Evolutionary conservation across 225 moss, liverwort and hornwort genomes (phyloP), one percentile per base, ranked within the genome.

Genomic region (Bryum argenteum): DNA sequence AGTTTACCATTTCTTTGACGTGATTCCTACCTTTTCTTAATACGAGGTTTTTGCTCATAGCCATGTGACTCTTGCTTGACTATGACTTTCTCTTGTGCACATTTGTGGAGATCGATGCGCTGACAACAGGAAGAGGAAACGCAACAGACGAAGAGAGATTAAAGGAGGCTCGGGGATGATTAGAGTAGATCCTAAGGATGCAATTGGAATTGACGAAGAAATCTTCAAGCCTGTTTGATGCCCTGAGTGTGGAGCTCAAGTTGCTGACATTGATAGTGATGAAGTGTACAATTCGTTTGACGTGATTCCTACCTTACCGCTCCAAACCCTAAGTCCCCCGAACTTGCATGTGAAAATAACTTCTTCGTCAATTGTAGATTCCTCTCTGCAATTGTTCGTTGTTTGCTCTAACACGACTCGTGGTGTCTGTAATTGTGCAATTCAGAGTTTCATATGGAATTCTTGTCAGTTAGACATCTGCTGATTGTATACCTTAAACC

Each of bases 241-340:
- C 39, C 67, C 73, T 11, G 86, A 89, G 63, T 96, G 96, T 79
- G 82, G 86, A 38, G 89, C 88, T 56, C 81, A 90, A 52, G 90
- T 96, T 62, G 96, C 87, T 63, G 84, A 91, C n/a, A 41, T 91
- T 72, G 96, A 93, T 71, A 80, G 75, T 64, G 96, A 91, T 56
- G 93, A 96, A 79, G 82, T 96, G 23, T 93, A 89, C 77, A 93
- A 96, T 78, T 96, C 93, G 43, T 91, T 89, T 70, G 90, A 93
- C 69, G 65, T 88, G 53, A 60, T 96, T 75, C 96, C 96, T 66
- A 93, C 93, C 5, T 93, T 78, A 63, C 77, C 89, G 26, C 26
- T 26, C 26, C 26, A 26, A 26, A 26, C 26, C 26, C 26, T 26
- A 26, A 26, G 4, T 26, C 4, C 26, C 4, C 26, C 26, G 26